Base-by-base conservation (phyloP, 345 rosid species). In the Cardamine chenopodiifolia region DNA sequence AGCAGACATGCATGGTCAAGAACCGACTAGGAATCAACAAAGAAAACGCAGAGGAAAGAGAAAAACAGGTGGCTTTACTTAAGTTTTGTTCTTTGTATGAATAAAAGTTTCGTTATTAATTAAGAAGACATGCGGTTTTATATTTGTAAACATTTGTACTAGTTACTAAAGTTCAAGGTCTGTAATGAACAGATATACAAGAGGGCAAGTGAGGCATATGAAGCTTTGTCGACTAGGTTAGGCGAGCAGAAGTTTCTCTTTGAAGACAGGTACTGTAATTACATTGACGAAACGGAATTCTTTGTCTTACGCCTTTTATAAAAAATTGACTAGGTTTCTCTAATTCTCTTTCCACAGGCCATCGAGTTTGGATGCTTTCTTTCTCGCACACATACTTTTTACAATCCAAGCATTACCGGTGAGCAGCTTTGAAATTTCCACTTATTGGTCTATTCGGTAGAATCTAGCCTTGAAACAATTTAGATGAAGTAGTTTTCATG, bases 341-440 rank as follows among this genome's bases (percentile, higher is more conserved):
- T 37, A 26, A 12, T 65, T 49, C 56, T 37, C 15, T 49, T 59
- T 11, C 19, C 28, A 14, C 83, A 92, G 99, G 80, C 97, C 97
- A 47, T 85, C 99, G 45, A 90, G 93, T 80, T 80, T 95, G 86
- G 99, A 95, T 84, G 92, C 99, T 18, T 14, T 76, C 69, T 77
- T 92, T 62, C 84, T 88, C 44, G 88, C 82, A 42, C 96, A 95
- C 80, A 84, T 86, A 1, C 88, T 90, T 67, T 81, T 92, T 71
- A 81, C 81, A 58, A 82, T 95, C 73, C 82, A 92, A 63, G 98
- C 84, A 6, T 79, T 95, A 74, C 98, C 99, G 18, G 98, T 89
- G 70, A 92, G 99, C 81, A 55, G 56, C 53, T 75, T 70, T 25
- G 10, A 8, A 58, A 6, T 13, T 50, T 52, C 50, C 6, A 64